A percentile compares a stretch with the other conserved stretches of the same genome.
These are phyloP conservation scores for Thalassia testudinum DNA, from an alignment of 116 monocot genomes.

Conservation along the genomic window DNA sequence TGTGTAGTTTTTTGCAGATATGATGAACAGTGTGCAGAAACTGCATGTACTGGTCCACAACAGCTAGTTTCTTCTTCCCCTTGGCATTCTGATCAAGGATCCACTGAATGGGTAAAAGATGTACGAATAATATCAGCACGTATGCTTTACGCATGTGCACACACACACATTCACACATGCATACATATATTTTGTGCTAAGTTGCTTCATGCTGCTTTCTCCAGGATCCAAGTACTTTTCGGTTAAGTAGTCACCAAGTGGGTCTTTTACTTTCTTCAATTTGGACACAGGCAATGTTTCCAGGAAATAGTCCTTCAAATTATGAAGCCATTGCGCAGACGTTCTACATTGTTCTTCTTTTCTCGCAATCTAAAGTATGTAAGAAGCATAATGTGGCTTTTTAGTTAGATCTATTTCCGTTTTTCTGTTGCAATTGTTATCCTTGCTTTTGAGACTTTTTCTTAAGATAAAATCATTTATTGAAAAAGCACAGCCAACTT, in stretches of 20 bases:
- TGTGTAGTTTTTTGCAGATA: conserved; percentile 12
- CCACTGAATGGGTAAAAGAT: background rate
- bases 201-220: background rate
- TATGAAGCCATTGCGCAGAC: conserved; percentile 95
- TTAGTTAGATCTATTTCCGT: background rate
- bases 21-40: conserved; percentile 8
- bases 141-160: background rate
- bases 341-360: conserved; percentile 60
- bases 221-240: conserved; percentile 59
- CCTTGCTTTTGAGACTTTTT: background rate
- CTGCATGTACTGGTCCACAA: background rate
- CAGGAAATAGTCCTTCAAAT: conserved; percentile 73
- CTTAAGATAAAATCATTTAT: background rate
- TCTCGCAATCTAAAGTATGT: conserved; percentile 77
- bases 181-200: background rate
- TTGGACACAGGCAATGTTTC: conserved; percentile 71
- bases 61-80: background rate
- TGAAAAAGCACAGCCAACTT: background rate
- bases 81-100: background rate
- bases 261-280: conserved; percentile 73
- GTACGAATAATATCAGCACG: background rate
- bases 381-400: background rate
- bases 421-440: background rate
- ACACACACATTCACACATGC: background rate
- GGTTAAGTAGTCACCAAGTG: conserved; percentile 65